Evolutionary conservation across 345 rosid genomes (phyloP), one percentile per base, ranked within the genome.

Genomic region (Gossypium arboreum): DNA sequence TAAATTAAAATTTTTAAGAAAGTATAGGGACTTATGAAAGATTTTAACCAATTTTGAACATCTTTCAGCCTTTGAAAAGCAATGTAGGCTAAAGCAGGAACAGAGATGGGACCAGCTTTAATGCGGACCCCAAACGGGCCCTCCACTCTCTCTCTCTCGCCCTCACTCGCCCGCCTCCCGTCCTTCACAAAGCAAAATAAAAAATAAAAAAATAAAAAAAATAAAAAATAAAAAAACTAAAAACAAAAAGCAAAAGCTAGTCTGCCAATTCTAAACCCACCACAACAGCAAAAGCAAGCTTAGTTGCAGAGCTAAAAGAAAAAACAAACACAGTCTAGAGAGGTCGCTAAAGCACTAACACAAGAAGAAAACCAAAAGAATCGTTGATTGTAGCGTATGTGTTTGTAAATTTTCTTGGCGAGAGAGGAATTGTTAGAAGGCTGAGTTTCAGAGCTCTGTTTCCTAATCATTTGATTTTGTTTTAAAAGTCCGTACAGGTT

Each of bases 51-150:
- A 12, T 13, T 50, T 50, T 13, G 6, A 50, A 50, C 17, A 50
- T 12, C 17, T 50, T 50, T 48, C 52, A 48, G 52, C 65, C 16
- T 15, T 27, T 58, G 78, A 68, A 84, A 82, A 41, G 78, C 72
- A 45, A 57, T 91, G 94, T 84, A 80, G 88, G 66, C 78, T 24
- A 84, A 87, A 87, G 88, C 68, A 82, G 86, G 58, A 80, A 83
- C 94, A 88, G 34, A 34, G 9, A 63, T 71, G 79, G 90, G 81
- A 50, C 81, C 86, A 25, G 70, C 41, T 34, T 66, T 78, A 71
- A 66, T 3, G 2, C 57, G 63, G 64, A 12, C 50, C 64, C 74
- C 27, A 39, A 25, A 2, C 2, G 67, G 86, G 22, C 3, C 83
- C 85, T 75, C 51, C 51, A 47, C 24, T 12, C 29, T 15, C 7